phyloP scores from a whole-genome alignment of 768 basidiomycete genomes.

The Gymnopilus dilepis region DNA sequence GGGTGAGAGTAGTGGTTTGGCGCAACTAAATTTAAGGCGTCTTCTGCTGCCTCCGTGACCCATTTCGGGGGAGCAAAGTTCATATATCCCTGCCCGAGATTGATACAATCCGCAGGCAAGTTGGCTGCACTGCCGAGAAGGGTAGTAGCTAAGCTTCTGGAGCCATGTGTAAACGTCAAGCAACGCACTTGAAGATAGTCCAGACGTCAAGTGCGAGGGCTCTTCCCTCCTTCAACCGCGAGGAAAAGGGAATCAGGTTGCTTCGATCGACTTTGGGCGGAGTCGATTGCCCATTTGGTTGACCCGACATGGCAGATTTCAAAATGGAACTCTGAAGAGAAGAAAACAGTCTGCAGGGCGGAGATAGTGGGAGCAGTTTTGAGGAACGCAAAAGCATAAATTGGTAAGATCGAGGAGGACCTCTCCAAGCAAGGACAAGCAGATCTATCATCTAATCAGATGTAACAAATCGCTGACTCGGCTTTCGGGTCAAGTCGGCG shows the following conservation, averaged over 20 bases:
- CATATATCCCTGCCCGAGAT: slow-evolving; percentile 96
- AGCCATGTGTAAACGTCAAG: slow-evolving; percentile 14
- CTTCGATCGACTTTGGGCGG: slow-evolving; percentile 40
- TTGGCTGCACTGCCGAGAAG: slow-evolving; percentile 69
- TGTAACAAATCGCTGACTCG: background rate
- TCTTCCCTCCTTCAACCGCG: slow-evolving; percentile 74
- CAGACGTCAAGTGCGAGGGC: slow-evolving; percentile 87
- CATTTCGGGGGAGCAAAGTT: slow-evolving; percentile 87
- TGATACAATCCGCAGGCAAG: slow-evolving; percentile 90
- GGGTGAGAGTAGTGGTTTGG: slow-evolving; percentile 93
- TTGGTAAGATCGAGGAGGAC: background rate
- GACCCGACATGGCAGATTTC: slow-evolving; percentile 12
- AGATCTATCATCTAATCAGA: background rate
- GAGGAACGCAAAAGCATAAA: slow-evolving; percentile 20
- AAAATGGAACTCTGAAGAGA: slow-evolving; percentile 6
- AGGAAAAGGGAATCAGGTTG: slow-evolving; percentile 69
- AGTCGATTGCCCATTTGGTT: slow-evolving; percentile 2
- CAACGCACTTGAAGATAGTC: slow-evolving; percentile 84
- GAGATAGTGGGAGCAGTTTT: slow-evolving; percentile 8
- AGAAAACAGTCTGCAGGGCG: slow-evolving; percentile 8
- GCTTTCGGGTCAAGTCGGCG: background rate
- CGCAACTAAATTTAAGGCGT: slow-evolving; percentile 64
- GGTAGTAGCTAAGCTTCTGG: slow-evolving; percentile 14
- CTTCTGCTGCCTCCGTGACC: slow-evolving; percentile 75
- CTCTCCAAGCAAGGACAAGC: background rate